Evolutionary conservation across 2,329 filamentous ascomycete species (phyloP), one percentile per base, ranked within the genome.

Genomic region (Trichoderma sp.): DNA sequence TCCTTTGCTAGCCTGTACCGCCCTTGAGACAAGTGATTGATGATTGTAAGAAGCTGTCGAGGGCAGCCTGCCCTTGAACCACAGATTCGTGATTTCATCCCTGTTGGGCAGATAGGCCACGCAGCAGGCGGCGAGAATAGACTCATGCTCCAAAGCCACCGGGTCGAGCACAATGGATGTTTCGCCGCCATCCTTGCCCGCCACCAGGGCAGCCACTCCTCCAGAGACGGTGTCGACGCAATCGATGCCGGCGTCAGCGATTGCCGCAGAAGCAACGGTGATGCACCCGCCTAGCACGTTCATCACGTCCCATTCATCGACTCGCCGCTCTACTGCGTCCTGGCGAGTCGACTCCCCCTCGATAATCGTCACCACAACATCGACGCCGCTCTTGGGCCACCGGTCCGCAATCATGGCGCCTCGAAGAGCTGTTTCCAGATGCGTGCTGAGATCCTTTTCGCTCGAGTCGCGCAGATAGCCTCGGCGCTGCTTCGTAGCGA

Each of bases 361-460:
- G 19, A 99, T 84, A 58, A 99, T 89, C 0, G 93, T 97, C 58
- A 99, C 89, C 19, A 97, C 90, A 48, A 99, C 90, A 77, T 99
- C 95, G n/a, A 97, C 90, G 53, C 93, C 94, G 77, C 93, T 97
- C 83, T 99, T 99, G n/a, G 95, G 95, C 92, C 94, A 99, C 68
- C 94, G 86, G 77, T 97, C 94, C 15, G 93, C 93, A 75, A 98
- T 94, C 60, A 98, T 89, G 8, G 93, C 92, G 1, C 94, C 94
- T 37, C 93, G 87, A 60, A 99, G 84, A 29, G 95, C 94, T 17
- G 93, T 94, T 79, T 98, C 94, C 3, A 99, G 83, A 77, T 98
- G 94, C 12, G 94, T 91, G 13, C 92, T 92, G 2, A 99, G 84
- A 76, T 99, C 95, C 60, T 94, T 87, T 81, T 99, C 95, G 70